Base-by-base conservation (phyloP, 805 yeast genomes). In the Metschnikowia lochheadii region DNA sequence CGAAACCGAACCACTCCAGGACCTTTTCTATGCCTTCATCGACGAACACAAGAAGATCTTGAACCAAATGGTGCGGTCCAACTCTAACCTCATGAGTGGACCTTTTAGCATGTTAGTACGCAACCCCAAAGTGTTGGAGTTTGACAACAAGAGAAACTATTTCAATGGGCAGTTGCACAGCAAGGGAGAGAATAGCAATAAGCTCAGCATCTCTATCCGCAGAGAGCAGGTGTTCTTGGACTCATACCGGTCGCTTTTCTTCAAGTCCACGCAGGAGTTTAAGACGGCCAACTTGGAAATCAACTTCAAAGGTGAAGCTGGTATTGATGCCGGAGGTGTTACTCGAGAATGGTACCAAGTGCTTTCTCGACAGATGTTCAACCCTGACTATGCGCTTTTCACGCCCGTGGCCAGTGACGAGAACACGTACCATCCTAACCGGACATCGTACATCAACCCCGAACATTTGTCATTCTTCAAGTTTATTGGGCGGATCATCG, bases 301-400 rank as follows among this genome's bases (percentile, higher is more conserved):
- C 39, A 78, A 79, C n/a, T 94, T 94, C 72, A 83, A 83, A 55
- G 96, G 96, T 1, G 99, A 94, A 67, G 86, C 86, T 49, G 99
- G 98, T 58, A 88, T 94, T 44, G 99, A 94, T 75, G 99, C 96
- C 3, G 99, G 99, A 58, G 99, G 99, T 38, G 84, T 94, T 14
- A 88, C 97, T 0, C 77, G 99, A 62, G 99, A 94, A 66, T 94
- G 99, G 99, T 91, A 85, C 62, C 97, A 91, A 64, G 96, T 91
- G 5, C 69, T 94, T 43, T 84, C 97, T 0, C 77, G 97, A 54
- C 97, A 92, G 65, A 91, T 94, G 89, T 89, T 94, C 70, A 90
- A 92, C 64, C 95, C 98, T 0, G 96, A 89, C 61, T 90, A 90
- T 70, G 97, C 96, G 0, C 71, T 94, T 54, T 94, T 92, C 64